phyloP scores from a whole-genome alignment of 495 filamentous ascomycete genomes.

The Parachaetomium inaequale region DNA sequence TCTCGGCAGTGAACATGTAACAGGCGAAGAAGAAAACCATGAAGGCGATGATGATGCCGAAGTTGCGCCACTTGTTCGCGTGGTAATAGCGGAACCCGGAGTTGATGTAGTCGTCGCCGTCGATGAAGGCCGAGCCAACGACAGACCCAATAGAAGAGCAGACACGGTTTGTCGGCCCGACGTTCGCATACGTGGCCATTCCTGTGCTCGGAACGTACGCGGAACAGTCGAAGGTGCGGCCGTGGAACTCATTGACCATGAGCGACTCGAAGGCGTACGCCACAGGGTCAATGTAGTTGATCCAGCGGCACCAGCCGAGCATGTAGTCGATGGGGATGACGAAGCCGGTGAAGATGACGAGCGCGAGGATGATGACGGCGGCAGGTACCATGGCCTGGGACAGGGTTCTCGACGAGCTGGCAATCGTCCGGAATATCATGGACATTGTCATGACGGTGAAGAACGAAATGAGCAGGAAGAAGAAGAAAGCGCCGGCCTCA shows the following conservation, averaged over 20 bases:
- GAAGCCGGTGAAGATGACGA: conserved; percentile 90
- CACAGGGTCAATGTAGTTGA: conserved; percentile 83
- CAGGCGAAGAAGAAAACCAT: conserved; percentile 59
- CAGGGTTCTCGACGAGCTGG: conserved; percentile 70
- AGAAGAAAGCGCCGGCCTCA: conserved; percentile 76
- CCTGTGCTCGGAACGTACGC: conserved; percentile 54
- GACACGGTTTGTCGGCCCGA: conserved; percentile 42
- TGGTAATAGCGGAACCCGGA: conserved; percentile 58
- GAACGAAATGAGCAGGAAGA: conserved; percentile 71
- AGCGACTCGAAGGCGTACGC: conserved; percentile 83
- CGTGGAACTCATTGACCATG: conserved; percentile 86
- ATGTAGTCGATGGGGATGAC: conserved; percentile 74
- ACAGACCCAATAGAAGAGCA: conserved; percentile 63
- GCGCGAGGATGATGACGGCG: conserved; percentile 72
- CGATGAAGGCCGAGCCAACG: conserved; percentile 49
- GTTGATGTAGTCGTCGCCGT: conserved; percentile 68
- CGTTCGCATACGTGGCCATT: conserved; percentile 37
- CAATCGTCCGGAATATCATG: conserved; percentile 80
- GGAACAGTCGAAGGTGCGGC: conserved; percentile 60
- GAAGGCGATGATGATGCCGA: conserved; percentile 76
- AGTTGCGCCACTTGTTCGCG: conserved; percentile 71
- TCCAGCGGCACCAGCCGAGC: conserved; percentile 81
- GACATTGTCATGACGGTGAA: conserved; percentile 67
- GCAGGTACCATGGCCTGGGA: conserved; percentile 82
- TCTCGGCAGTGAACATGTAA: conserved; percentile 72